Evolutionary conservation across 2,329 filamentous ascomycete genomes (phyloP), one percentile per base, ranked within the genome.

Genomic region (Botryotinia narcissicola): DNA sequence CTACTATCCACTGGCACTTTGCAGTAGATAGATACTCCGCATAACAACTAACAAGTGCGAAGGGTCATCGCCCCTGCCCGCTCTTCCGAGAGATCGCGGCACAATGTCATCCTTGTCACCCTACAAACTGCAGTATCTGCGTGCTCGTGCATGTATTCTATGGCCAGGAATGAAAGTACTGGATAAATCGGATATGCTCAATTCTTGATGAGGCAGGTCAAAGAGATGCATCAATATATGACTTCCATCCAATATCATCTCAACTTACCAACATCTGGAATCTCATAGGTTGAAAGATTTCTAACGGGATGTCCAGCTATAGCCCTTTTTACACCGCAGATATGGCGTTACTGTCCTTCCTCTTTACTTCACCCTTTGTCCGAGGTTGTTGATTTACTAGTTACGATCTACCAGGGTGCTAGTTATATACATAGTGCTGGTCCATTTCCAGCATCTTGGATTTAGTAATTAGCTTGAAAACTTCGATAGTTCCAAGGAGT

Each of bases 131-230:
- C 48, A 64, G 46, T 37, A 20, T 32, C 48, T 4, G 29, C n/a
- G 54, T 48, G 62, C 75, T 73, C 76, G 75, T 78, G 78, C 73
- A 12, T 74, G 59, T 46, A 73, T 75, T 37, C 74, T 76, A 46
- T 79, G 77, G 77, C 70, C 54, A 75, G 59, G 70, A 77, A 73
- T 59, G 37, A 73, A 75, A 37, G 57, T 22, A 35, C 73, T 74
- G 74, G 76, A 64, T 76, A 76, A 64, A 35, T 73, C 72, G 72
- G 64, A 71, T n/a, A 35, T 20, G 37, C 48, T 48, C 54, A 16
- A 9, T 67, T 67, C 70, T 59, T 42, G n/a, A 71, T 66, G 9
- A 42, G 37, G 69, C 69, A 71, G 69, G 59, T 66, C 35, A 57
- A 57, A 32, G 25, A 32, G 25, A 32, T 42, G 10, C 37, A 14